phyloP scores from a whole-genome alignment of 257 asterid genomes.

The Nicotiana tabacum region DNA sequence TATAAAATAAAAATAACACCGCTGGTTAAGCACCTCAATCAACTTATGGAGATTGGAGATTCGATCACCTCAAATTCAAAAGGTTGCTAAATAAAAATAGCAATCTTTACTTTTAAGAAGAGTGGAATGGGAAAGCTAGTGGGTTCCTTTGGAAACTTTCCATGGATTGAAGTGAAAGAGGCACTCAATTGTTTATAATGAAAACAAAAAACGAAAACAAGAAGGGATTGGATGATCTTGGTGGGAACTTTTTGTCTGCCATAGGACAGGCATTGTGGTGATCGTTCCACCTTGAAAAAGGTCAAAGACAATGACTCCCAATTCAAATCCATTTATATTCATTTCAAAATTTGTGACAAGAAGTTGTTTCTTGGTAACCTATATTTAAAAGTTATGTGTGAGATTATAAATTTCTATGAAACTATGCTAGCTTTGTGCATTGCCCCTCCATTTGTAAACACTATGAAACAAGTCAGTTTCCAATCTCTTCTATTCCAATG shows the following conservation, averaged over 20 bases:
- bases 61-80: too few species aligned
- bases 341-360: background rate
- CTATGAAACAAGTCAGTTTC: too few species aligned
- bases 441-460: too few species aligned
- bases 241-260: conserved; percentile 67
- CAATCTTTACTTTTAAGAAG: conserved; percentile 36
- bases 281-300: conserved; percentile 29
- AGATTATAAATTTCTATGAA: too few species aligned
- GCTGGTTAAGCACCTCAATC: too few species aligned
- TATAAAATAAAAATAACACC: too few species aligned
- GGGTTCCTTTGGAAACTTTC: conserved; percentile 1
- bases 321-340: background rate
- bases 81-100: background rate
- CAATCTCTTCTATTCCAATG: too few species aligned
- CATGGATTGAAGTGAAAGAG: conserved; percentile 25
- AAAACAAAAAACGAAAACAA: background rate
- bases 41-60: too few species aligned
- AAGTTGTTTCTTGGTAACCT: background rate
- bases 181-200: conserved; percentile 27
- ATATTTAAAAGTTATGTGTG: too few species aligned
- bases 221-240: conserved; percentile 42
- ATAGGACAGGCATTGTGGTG: conserved; percentile 39
- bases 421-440: too few species aligned
- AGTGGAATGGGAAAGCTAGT: conserved; percentile 22
- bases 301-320: conserved; percentile 23